phyloP scores from a whole-genome alignment of 139 green algal species.

The Micractinium conductrix region DNA sequence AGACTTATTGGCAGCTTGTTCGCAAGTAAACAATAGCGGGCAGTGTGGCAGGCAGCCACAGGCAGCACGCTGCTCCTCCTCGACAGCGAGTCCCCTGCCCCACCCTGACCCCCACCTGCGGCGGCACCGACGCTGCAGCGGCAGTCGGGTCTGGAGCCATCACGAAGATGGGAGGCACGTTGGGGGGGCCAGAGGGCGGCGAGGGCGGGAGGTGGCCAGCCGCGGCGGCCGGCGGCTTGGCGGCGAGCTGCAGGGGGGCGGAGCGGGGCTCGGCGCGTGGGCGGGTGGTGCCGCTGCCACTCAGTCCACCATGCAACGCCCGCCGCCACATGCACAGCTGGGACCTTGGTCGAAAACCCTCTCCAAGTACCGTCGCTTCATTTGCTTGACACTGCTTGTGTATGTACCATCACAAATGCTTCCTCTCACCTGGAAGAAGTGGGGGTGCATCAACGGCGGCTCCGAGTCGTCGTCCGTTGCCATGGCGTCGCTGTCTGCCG shows the following conservation, averaged over 20 bases:
- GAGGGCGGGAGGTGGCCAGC: not conserved
- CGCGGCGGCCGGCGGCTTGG: not conserved
- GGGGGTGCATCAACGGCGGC: conserved; percentile 7
- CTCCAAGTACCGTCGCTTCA: too few species aligned
- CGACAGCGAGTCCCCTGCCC: not conserved
- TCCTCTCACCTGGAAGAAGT: conserved; percentile 19
- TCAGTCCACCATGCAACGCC: too few species aligned
- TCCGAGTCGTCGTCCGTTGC: not conserved
- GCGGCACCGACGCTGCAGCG: not conserved
- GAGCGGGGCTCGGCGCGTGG: too few species aligned
- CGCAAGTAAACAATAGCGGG: too few species aligned
- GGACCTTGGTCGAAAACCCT: too few species aligned
- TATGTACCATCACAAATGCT: too few species aligned
- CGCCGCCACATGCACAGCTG: too few species aligned
- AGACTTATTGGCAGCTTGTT: too few species aligned
- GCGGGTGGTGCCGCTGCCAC: too few species aligned
- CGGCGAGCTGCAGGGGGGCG: too few species aligned
- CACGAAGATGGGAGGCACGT: conserved; percentile 50
- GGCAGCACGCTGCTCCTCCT: not conserved
- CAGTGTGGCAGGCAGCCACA: not conserved
- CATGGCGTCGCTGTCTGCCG: not conserved
- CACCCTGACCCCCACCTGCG: not conserved
- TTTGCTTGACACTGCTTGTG: too few species aligned
- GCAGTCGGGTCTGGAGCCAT: conserved; percentile 38
- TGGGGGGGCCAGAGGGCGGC: not conserved